These are phyloP conservation scores for Spizellomyces sp. DNA, from an alignment of 192 early-diverging fungal species.

Conservation along the genomic window DNA sequence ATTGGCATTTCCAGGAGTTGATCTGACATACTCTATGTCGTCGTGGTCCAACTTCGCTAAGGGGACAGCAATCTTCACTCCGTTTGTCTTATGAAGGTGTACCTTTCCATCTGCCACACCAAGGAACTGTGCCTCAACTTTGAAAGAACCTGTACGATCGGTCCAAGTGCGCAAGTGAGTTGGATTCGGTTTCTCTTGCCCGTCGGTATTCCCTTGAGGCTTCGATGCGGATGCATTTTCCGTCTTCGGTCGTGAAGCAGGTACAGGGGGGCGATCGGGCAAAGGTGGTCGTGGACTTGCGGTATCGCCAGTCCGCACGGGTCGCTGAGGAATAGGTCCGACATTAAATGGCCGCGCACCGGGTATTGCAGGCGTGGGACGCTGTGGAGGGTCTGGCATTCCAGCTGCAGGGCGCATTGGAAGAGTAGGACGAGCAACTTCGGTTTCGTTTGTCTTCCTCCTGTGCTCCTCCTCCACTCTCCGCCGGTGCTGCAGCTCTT, in stretches of 20 bases:
- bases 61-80: slow-evolving; percentile 91
- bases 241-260: neutral
- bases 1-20: slow-evolving; percentile 45
- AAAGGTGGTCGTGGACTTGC: neutral
- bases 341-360: neutral
- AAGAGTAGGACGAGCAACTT: slow-evolving; percentile 7
- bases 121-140: slow-evolving; percentile 88
- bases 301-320: neutral
- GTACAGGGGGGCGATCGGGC: neutral
- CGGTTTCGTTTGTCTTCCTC: neutral
- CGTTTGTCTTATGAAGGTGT: slow-evolving; percentile 92
- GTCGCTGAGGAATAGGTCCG: neutral
- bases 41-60: slow-evolving; percentile 79
- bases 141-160: slow-evolving; percentile 88
- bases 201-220: neutral
- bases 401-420: neutral
- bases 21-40: slow-evolving; percentile 47
- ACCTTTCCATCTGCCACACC: slow-evolving; percentile 80
- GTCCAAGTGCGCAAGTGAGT: slow-evolving; percentile 87
- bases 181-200: slow-evolving; percentile 51
- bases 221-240: neutral
- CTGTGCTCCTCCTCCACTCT: slow-evolving; percentile 6
- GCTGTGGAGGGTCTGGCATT: slow-evolving; percentile 13
- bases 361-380: slow-evolving; percentile 34
- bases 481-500: slow-evolving; percentile 25